Percentiles rank a stretch among this genome's conserved stretches.
These are phyloP conservation scores for Coniferiporia weirii DNA, from an alignment of 1,284 basidiomycete genomes.

Conservation along the genomic window DNA sequence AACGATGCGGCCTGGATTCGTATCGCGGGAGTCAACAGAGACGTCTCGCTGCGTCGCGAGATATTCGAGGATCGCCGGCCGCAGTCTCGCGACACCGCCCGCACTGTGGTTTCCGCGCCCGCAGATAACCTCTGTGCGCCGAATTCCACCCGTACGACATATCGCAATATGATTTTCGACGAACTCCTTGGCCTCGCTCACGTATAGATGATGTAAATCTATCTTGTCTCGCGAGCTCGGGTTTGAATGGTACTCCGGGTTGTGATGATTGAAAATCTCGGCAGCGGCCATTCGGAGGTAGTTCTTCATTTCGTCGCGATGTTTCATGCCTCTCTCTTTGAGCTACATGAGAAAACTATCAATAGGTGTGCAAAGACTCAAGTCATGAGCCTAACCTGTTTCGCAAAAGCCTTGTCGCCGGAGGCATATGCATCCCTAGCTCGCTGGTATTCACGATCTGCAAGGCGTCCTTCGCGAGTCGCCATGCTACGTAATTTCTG, in stretches of 20 bases:
- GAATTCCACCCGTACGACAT: conserved; percentile 3
- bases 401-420: conserved; percentile 7
- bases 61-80: conserved; percentile 11
- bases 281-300: conserved; percentile 11
- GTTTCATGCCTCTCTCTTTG: neutral
- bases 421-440: conserved; percentile 6
- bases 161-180: conserved; percentile 4
- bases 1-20: conserved; percentile 13
- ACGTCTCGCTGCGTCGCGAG: conserved; percentile 4
- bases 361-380: neutral
- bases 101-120: conserved; percentile 16
- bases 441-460: conserved; percentile 10
- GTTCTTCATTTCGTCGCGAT: conserved; percentile 1
- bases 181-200: conserved; percentile 10
- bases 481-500: conserved; percentile 5
- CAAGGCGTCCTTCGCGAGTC: neutral
- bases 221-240: conserved; percentile 5
- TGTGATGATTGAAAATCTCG: conserved; percentile 12
- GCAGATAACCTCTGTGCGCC: conserved; percentile 6
- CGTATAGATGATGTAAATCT: conserved; percentile 13
- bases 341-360: neutral
- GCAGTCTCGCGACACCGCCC: conserved; percentile 13
- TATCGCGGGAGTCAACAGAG: conserved; percentile 6
- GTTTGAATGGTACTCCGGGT: conserved; percentile 11
- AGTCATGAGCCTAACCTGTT: conserved; percentile 1